Conservation (phyloP, 495 filamentous ascomycete species). For the Durotheca rogersii region DNA sequence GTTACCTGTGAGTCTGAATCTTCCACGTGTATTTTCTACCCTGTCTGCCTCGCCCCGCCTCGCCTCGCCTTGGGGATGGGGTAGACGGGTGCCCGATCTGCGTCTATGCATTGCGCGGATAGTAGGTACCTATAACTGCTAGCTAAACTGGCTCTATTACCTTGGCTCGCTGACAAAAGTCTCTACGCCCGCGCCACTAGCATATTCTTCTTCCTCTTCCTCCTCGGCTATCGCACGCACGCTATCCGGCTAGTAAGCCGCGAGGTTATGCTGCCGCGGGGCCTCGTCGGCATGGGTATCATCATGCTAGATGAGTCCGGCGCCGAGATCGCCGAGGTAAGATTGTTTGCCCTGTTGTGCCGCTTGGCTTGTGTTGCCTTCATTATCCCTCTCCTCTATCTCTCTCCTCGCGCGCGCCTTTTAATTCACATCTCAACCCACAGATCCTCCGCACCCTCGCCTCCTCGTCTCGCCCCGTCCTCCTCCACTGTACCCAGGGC, state of each 20-base stretch:
- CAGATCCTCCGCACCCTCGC: conserved; percentile 40
- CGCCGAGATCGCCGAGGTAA: conserved; percentile 58
- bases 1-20: conserved; percentile 56
- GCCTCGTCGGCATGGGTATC: conserved; percentile 64
- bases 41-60: not conserved
- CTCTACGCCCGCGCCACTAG: conserved; percentile 36
- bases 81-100: too few species aligned
- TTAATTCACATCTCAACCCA: too few species aligned
- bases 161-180: conserved; percentile 1
- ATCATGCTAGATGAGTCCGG: conserved; percentile 65
- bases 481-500: conserved; percentile 84
- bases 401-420: not conserved
- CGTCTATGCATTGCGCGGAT: too few species aligned
- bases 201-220: conserved; percentile 59
- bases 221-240: conserved; percentile 63
- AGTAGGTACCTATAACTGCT: too few species aligned
- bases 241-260: conserved; percentile 66
- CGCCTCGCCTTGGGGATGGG: too few species aligned
- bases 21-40: conserved; percentile 4
- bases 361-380: not conserved
- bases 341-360: not conserved
- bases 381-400: not conserved
- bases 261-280: conserved; percentile 67
- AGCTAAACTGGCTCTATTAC: not conserved
- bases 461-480: conserved; percentile 55